phyloP scores from a whole-genome alignment of 352 stramenopile genomes.

The Globisporangium echinulatum region DNA sequence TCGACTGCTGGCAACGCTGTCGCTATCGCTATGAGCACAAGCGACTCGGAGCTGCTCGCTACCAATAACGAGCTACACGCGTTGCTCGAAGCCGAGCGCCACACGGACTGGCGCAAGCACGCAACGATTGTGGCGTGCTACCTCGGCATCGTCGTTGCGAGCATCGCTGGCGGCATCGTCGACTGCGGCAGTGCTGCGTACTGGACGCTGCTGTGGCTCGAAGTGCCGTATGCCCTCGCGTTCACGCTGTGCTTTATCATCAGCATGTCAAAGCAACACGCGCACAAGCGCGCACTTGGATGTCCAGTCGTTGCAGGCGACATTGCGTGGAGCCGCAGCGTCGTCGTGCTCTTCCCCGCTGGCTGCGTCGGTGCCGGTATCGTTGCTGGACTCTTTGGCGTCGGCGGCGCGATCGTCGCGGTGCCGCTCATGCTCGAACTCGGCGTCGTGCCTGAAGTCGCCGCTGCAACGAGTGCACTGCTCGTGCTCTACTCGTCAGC shows the following conservation, averaged over 20 bases:
- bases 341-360: slow-evolving; percentile 29
- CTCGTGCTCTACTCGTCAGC: slow-evolving; percentile 53
- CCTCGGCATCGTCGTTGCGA: slow-evolving; percentile 22
- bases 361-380: slow-evolving; percentile 28
- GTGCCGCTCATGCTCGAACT: slow-evolving; percentile 55
- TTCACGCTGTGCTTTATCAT: slow-evolving; percentile 28
- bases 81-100: slow-evolving; percentile 22
- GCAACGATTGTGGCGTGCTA: slow-evolving; percentile 31
- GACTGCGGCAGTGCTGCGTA: slow-evolving; percentile 12
- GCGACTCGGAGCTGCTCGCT: slow-evolving; percentile 10
- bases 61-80: slow-evolving; percentile 2
- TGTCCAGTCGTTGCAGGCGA: slow-evolving; percentile 17
- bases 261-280: slow-evolving; percentile 26
- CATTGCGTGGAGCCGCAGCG: slow-evolving; percentile 34
- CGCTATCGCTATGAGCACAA: background rate
- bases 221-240: slow-evolving; percentile 40
- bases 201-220: slow-evolving; percentile 27
- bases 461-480: slow-evolving; percentile 33
- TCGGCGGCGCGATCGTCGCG: slow-evolving; percentile 51
- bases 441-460: slow-evolving; percentile 47
- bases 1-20: background rate
- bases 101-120: slow-evolving; percentile 34
- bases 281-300: slow-evolving; percentile 26
- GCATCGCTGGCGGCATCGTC: slow-evolving; percentile 14
- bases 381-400: slow-evolving; percentile 38